Percentiles rank a stretch among this genome's conserved stretches.
Conservation (phyloP, 257 asterid genomes). For the Solanum paucissectum region DNA sequence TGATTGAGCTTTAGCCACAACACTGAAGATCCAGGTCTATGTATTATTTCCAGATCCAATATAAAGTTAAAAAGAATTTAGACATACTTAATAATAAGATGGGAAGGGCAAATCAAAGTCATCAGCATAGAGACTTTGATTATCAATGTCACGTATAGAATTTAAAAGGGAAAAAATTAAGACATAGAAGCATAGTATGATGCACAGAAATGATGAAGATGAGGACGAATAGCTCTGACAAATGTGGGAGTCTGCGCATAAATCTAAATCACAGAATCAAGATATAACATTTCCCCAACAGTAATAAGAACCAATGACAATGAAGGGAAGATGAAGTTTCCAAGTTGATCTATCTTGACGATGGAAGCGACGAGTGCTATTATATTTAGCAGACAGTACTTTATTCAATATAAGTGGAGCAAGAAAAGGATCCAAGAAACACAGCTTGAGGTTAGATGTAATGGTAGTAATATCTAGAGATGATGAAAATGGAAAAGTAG, state of each 20-base stretch:
- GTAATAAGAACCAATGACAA: neutral
- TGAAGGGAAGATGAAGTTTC: neutral
- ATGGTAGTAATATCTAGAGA: neutral
- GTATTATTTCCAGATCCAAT: neutral
- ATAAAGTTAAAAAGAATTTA: neutral
- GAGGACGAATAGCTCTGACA: neutral
- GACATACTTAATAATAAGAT: neutral
- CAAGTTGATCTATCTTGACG: neutral
- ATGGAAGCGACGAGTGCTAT: neutral
- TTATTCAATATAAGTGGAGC: neutral
- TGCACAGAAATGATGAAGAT: neutral
- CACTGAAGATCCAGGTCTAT: neutral
- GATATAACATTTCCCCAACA: neutral
- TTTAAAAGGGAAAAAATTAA: neutral
- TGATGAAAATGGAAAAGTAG: neutral
- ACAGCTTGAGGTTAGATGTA: neutral
- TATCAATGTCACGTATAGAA: neutral
- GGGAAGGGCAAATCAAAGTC: neutral
- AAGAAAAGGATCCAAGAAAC: neutral
- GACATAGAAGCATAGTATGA: neutral
- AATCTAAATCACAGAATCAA: neutral
- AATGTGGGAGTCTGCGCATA: neutral
- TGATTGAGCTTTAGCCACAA: neutral
- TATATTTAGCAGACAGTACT: neutral
- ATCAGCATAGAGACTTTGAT: neutral